These are phyloP conservation scores for Apophysomyces elegans DNA, from an alignment of 371 early-diverging fungal species.

Conservation along the genomic window DNA sequence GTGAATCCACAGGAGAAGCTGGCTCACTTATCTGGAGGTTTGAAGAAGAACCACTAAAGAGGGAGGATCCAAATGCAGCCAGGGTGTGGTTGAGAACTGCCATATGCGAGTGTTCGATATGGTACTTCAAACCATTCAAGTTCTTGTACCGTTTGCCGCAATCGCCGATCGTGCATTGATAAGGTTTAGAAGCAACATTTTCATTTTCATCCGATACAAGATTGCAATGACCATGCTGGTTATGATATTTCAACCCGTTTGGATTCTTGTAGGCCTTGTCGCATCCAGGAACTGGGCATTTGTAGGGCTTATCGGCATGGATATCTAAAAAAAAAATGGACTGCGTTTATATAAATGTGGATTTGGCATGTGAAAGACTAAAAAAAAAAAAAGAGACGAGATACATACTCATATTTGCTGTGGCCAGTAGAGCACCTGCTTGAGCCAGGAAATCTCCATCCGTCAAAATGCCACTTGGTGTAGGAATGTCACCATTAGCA, in stretches of 20 bases:
- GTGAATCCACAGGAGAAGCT: background rate
- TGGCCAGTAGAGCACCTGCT: constrained; percentile 43
- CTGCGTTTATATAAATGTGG: constrained; percentile 3
- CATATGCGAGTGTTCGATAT: constrained; percentile 87
- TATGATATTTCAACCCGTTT: constrained; percentile 97
- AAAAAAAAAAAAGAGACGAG: constrained; percentile 10
- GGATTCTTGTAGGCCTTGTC: constrained; percentile 97
- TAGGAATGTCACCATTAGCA: constrained; percentile 24
- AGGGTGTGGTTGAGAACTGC: constrained; percentile 49
- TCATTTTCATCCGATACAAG: constrained; percentile 50
- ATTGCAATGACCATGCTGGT: constrained; percentile 82
- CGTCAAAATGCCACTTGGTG: constrained; percentile 24
- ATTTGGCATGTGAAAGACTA: constrained; percentile 11
- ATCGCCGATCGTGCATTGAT: constrained; percentile 80
- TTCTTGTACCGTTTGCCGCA: constrained; percentile 98
- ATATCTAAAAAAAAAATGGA: constrained; percentile 10
- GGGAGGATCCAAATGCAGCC: constrained; percentile 40
- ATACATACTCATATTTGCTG: constrained; percentile 21
- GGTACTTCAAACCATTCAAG: constrained; percentile 96
- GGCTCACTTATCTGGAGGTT: background rate
- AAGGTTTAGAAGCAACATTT: constrained; percentile 74
- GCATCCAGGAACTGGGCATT: constrained; percentile 84
- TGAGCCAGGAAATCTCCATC: constrained; percentile 51
- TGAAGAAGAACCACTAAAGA: constrained; percentile 15
- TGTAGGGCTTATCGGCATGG: constrained; percentile 73